Percentiles rank a stretch among this genome's conserved stretches.
phyloP scores from a whole-genome alignment of 75 land plant genomes.

The Chamaecyparis obtusa region DNA sequence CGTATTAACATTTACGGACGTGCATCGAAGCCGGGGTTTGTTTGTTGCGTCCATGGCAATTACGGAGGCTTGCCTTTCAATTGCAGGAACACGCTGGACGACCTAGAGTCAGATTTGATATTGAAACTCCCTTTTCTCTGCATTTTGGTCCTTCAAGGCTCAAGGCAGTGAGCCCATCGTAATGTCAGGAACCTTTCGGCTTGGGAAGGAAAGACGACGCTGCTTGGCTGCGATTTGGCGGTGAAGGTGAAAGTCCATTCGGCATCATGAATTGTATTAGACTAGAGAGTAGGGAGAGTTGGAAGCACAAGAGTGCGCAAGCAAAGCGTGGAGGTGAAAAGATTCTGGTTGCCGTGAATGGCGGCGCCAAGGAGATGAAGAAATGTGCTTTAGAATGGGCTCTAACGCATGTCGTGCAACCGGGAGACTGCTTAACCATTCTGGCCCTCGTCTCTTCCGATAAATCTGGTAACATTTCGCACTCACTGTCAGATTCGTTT shows the following conservation, averaged over 20 bases:
- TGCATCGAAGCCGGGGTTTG: too few relatives aligned
- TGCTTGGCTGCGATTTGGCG: neutral
- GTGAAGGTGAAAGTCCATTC: neutral
- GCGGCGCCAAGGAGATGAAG: conserved; percentile 60
- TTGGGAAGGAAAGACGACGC: neutral
- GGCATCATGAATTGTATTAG: neutral
- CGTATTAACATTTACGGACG: neutral
- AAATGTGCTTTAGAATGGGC: conserved; percentile 77
- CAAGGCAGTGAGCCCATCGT: neutral
- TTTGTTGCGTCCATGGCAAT: too few relatives aligned
- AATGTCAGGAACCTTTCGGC: neutral
- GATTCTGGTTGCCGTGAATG: conserved; percentile 76
- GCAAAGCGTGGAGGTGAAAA: conserved; percentile 25
- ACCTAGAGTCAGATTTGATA: too few relatives aligned
- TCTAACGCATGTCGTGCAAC: conserved; percentile 76
- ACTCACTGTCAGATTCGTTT: neutral
- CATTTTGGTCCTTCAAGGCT: too few relatives aligned
- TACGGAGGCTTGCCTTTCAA: neutral
- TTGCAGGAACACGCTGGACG: too few relatives aligned
- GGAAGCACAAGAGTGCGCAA: neutral
- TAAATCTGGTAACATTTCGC: conserved; percentile 25
- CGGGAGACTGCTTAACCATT: conserved; percentile 72
- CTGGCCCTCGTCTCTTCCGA: conserved; percentile 57
- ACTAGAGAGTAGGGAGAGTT: neutral
- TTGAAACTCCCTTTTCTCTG: too few relatives aligned